These are phyloP conservation scores for Amorphotheca resinae DNA, from an alignment of 495 filamentous ascomycete species.

Conservation along the genomic window DNA sequence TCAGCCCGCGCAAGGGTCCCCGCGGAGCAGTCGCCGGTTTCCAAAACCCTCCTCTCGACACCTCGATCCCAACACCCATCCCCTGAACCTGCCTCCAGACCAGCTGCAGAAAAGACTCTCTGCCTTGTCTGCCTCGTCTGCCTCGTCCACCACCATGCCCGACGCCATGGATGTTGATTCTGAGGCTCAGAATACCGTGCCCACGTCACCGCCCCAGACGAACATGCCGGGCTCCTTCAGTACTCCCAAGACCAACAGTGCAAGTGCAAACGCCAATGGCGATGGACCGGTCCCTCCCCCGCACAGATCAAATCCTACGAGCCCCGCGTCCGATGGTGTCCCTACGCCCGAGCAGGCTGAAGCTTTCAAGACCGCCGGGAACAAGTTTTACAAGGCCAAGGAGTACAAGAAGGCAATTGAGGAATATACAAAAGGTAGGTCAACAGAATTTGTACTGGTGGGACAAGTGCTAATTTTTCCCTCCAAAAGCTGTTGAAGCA, in stretches of 20 bases:
- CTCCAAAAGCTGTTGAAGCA: slow-evolving; percentile 59
- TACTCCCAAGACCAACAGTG: slow-evolving; percentile 36
- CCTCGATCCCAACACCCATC: slow-evolving; percentile 57
- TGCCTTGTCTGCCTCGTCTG: slow-evolving; percentile 53
- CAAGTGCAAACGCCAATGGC: slow-evolving; percentile 31
- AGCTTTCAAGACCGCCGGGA: slow-evolving; percentile 79
- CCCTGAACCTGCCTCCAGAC: slow-evolving; percentile 77
- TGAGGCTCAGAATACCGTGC: slow-evolving; percentile 38
- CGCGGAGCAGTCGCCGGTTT: slow-evolving; percentile 16
- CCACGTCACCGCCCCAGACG: slow-evolving; percentile 28
- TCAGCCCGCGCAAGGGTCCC: slow-evolving; percentile 12
- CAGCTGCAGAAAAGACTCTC: slow-evolving; percentile 57
- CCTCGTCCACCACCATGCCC: slow-evolving; percentile 29
- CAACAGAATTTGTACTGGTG: not conserved
- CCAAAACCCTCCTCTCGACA: slow-evolving; percentile 19
- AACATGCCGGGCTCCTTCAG: slow-evolving; percentile 31
- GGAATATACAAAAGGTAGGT: slow-evolving; percentile 83
- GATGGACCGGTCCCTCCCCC: slow-evolving; percentile 66
- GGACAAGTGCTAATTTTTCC: not conserved
- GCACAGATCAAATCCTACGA: slow-evolving; percentile 52
- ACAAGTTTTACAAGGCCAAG: slow-evolving; percentile 89
- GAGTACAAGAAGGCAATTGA: slow-evolving; percentile 76
- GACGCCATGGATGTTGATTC: slow-evolving; percentile 86
- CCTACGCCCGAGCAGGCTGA: slow-evolving; percentile 60
- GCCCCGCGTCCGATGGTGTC: slow-evolving; percentile 37